Evolutionary conservation across 2,329 filamentous ascomycete species (phyloP), one percentile per base, ranked within the genome.

Genomic region (Pseudopyrenochaeta lycopersici): DNA sequence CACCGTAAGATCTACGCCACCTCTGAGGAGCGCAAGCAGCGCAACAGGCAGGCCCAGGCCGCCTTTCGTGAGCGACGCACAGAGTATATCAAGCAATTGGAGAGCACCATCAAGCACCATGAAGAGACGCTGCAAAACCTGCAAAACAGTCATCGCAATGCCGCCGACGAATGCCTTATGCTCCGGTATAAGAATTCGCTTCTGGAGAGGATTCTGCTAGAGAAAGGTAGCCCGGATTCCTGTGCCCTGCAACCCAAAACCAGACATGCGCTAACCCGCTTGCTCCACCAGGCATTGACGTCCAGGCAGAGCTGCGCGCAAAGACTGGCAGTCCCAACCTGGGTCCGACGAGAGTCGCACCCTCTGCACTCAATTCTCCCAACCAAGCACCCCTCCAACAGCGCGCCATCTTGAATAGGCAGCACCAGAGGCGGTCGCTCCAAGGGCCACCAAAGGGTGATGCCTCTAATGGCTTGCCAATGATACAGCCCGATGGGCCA

Each of bases 41-140:
- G 95, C 63, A 99, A 99, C 75, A 85, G 95, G 67, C 95, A 98
- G 81, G 95, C 95, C 42, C 95, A 99, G 79, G 95, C 95, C 49
- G 95, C 95, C 52, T 99, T 99, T 72, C 89, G 95, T 66, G 95
- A 99, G 80, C 90, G 95, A 63, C 89, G 95, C 54, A 98, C 94
- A 49, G 95, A 99, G 81, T 99, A 99, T 77, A 99, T 99, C 81
- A 98, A 98, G 81, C 95, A 99, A 77, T 85, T 99, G 21, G 95
- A 99, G 80, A 92, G 94, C 67, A 96, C 93, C 50, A 98, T 99
- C 78, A 94, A 95, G 72, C 91, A 95, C 66, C 94, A 98, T 82
- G 95, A 99, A 79, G 92, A 96, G 69, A 94, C 92, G 68, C 83
- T 98, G 51, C 91, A 96, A 68, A 96, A 88, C 70, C 84, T 99